These are phyloP conservation scores for Pythium aphanidermatum DNA, from an alignment of 352 stramenopile species.

Conservation along the genomic window DNA sequence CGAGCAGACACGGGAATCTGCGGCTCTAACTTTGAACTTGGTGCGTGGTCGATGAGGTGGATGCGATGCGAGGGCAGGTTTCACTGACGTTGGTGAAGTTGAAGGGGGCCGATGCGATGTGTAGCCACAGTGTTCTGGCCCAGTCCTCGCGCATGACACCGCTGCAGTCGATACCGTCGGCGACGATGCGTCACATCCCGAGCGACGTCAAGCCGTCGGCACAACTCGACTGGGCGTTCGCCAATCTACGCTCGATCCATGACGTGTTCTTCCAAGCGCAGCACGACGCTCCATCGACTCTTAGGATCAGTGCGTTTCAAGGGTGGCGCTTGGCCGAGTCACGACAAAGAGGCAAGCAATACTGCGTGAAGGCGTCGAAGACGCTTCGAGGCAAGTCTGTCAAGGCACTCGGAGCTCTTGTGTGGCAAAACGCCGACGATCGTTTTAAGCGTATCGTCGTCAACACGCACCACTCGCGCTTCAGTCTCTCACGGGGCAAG, in stretches of 20 bases:
- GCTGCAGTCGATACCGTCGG: no score
- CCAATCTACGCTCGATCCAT: constrained; percentile 2
- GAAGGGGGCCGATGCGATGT: constrained; percentile 5
- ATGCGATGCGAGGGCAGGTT: no score
- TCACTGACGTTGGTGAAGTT: no score
- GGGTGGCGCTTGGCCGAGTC: constrained; percentile 14
- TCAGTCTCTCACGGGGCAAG: no score
- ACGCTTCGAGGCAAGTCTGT: background rate
- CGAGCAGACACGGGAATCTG: background rate
- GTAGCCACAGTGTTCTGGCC: background rate
- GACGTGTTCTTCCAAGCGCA: background rate
- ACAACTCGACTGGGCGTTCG: constrained; percentile 6
- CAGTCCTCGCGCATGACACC: no score
- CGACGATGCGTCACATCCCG: background rate
- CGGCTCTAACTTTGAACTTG: constrained; percentile 1
- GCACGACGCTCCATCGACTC: background rate
- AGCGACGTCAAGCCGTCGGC: background rate
- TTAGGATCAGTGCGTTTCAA: constrained; percentile 3
- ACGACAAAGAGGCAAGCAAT: constrained; percentile 1
- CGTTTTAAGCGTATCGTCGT: constrained; percentile 3
- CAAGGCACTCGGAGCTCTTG: background rate
- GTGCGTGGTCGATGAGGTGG: constrained; percentile 1
- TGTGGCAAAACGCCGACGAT: constrained; percentile 14
- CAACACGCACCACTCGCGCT: constrained; percentile 1
- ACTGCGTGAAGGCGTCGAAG: constrained; percentile 7